Base-by-base conservation (phyloP, 768 basidiomycete species). In the Collybia nuda region DNA sequence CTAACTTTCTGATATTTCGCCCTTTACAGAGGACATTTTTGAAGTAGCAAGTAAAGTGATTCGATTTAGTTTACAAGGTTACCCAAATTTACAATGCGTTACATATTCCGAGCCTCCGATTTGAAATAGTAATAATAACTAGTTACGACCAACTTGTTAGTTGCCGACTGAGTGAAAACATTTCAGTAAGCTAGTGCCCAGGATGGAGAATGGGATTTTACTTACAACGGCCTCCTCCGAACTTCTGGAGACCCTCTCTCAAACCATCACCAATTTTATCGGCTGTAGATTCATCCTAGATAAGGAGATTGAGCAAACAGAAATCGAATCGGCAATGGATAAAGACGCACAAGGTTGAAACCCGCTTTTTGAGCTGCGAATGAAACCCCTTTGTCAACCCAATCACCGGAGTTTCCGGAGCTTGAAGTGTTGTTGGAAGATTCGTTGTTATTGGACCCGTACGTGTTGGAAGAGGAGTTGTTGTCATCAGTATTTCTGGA, bases 291-390 rank as follows among this genome's bases (percentile, higher is more conserved):
- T 70, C 60, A 47, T 71, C 67, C 75, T 76, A 51, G 32, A 4
- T 40, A 38, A 26, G 15, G 24, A 3, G n/a, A 7, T 28, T 18
- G 19, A 41, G 12, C 26, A 21, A 22, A 24, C 15, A 19, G 4
- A n/a, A 40, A 6, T 8, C 12, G 5, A 22, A 32, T 8, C 12
- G 3, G 26, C 32, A 22, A 9, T 26, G 14, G 14, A 55, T 42
- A 15, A 11, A 37, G 8, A 67, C 77, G 43, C 49, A 81, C 79
- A 14, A 80, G 6, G 52, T 77, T 70, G 55, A 65, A 71, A 0
- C 80, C 80, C 23, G 70, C 71, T 58, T 73, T 69, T 50, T 65
- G 48, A 6, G 77, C 72, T 22, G 59, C 69, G 17, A 44, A 51
- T 50, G 65, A 62, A 45, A 81, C 62, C 39, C 76, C 73, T 51